Evolutionary conservation across 2,329 filamentous ascomycete genomes (phyloP).

Genomic region (Sporothrix brunneoviolacea): DNA sequence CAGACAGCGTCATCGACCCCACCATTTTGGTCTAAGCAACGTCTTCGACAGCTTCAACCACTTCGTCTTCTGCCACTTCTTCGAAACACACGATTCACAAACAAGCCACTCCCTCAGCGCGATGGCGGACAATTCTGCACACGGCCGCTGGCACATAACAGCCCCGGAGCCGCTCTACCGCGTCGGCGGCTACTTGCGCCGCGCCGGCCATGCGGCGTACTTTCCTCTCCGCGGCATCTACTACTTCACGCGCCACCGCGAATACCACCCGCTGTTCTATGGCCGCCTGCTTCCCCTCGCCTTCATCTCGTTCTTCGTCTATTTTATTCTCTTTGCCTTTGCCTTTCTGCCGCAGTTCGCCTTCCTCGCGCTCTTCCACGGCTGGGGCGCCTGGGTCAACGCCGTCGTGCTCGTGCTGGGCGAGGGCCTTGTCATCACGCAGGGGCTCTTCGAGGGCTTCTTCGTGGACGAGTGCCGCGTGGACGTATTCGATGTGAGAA

Average conservation of each 20-base stretch:
- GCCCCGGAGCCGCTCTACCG: slow-evolving; percentile 7
- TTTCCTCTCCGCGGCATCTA: slow-evolving; percentile 67
- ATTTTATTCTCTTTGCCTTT: slow-evolving; percentile 80
- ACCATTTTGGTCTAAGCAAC: too few relatives aligned
- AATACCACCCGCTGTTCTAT: slow-evolving; percentile 75
- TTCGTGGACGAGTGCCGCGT: slow-evolving; percentile 74
- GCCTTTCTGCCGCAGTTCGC: slow-evolving; percentile 84
- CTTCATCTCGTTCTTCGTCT: slow-evolving; percentile 74
- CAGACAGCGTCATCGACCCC: too few relatives aligned
- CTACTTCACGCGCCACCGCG: slow-evolving; percentile 72
- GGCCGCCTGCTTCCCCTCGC: slow-evolving; percentile 73
- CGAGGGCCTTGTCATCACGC: slow-evolving; percentile 66
- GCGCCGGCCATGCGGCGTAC: slow-evolving; percentile 33
- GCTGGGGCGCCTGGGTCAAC: slow-evolving; percentile 81
- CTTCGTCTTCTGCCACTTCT: too few relatives aligned
- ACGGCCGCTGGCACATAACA: background rate
- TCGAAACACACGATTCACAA: too few relatives aligned
- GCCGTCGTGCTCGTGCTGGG: slow-evolving; percentile 83
- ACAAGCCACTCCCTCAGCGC: too few relatives aligned
- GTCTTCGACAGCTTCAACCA: too few relatives aligned
- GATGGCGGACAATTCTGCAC: background rate
- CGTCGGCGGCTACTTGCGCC: slow-evolving; percentile 10
- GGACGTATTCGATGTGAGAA: slow-evolving; percentile 74
- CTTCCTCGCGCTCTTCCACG: slow-evolving; percentile 84
- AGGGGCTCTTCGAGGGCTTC: slow-evolving; percentile 68